Evolutionary conservation across 345 rosid species (phyloP), one percentile per base, ranked within the genome.

Genomic region (Hibiscus mutabilis): DNA sequence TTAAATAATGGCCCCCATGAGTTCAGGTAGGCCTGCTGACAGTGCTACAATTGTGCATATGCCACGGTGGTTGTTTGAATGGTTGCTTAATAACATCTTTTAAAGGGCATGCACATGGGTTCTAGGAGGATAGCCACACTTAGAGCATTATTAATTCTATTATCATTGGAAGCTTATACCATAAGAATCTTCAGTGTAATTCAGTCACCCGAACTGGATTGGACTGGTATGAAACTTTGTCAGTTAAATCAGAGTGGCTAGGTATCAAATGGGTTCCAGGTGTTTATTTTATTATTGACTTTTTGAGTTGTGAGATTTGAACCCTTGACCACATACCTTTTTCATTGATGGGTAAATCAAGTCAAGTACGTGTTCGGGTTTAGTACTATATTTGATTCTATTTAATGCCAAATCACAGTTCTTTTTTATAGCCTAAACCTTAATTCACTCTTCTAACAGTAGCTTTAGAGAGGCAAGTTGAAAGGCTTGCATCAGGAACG

Each of bases 1-100:
- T 82, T 83, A 74, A 90, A 82, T 75, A 86, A 82, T 75, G 95
- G 92, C 72, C 82, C 88, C 18, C 87, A 84, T 78, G 93, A 86
- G 42, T 79, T 83, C 81, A 92, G 97, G 99, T 92, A 77, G 69
- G 76, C 40, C 51, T 69, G 62, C 57, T 66, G 49, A 69, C 19
- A 59, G 40, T 40, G 58, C 58, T 67, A 33, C 18, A 53, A 24
- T 75, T 47, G 14, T 46, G n/a, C 53, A 68, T 59, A 47, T 75
- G 42, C 44, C 10, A 31, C 40, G 24, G 35, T 73, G 61, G 14
- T 65, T 40, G 25, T 59, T 42, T 75, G 65, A 29, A 21, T 49
- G 69, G 55, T 68, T 73, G 16, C 74, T 60, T 35, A 31, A n/a
- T 62, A 25, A 42, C 55, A 58, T 58, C 4, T 44, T 27, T 60